phyloP scores from a whole-genome alignment of 2,329 filamentous ascomycete species.

The Colletotrichum chlorophyti region DNA sequence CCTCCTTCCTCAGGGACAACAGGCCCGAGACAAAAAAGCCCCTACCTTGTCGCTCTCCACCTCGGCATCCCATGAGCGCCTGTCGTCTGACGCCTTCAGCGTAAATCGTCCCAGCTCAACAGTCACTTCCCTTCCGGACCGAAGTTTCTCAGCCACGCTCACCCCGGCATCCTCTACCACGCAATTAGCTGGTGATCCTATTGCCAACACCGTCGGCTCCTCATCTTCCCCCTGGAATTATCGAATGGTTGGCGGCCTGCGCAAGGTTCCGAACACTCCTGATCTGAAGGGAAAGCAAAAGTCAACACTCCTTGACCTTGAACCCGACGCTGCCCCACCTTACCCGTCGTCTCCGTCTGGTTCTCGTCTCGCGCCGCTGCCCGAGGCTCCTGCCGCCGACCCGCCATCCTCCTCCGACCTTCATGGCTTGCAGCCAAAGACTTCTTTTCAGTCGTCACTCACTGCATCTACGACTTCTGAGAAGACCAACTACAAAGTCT shows the following conservation, averaged over 20 bases:
- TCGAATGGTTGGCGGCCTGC: conserved; percentile 60
- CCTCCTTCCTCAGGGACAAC: conserved; percentile 44
- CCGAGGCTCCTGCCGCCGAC: conserved; percentile 32
- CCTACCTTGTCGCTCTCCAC: conserved; percentile 52
- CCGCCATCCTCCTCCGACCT: conserved; percentile 2
- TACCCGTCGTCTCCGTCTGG: conserved; percentile 31
- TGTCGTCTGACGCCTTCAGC: conserved; percentile 54
- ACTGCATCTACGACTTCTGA: conserved; percentile 55
- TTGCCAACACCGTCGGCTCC: conserved; percentile 25
- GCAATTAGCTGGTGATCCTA: conserved; percentile 43
- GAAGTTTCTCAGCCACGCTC: conserved; percentile 43
- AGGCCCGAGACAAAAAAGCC: conserved; percentile 35
- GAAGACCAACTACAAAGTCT: conserved; percentile 62
- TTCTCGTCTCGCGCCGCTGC: conserved; percentile 39
- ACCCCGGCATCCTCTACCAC: conserved; percentile 42
- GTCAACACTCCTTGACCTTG: conserved; percentile 20
- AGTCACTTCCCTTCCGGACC: conserved; percentile 54
- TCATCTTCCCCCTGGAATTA: conserved; percentile 57
- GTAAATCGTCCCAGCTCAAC: conserved; percentile 57
- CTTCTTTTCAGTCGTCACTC: conserved; percentile 36
- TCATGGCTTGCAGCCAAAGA: conserved; percentile 31
- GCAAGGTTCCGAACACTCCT: conserved; percentile 55
- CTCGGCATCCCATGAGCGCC: conserved; percentile 56
- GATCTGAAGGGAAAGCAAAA: conserved; percentile 51
- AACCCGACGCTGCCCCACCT: conserved; percentile 18